Base-by-base conservation (phyloP, 176 grass and related monocot genomes). In the Eleusine indica region DNA sequence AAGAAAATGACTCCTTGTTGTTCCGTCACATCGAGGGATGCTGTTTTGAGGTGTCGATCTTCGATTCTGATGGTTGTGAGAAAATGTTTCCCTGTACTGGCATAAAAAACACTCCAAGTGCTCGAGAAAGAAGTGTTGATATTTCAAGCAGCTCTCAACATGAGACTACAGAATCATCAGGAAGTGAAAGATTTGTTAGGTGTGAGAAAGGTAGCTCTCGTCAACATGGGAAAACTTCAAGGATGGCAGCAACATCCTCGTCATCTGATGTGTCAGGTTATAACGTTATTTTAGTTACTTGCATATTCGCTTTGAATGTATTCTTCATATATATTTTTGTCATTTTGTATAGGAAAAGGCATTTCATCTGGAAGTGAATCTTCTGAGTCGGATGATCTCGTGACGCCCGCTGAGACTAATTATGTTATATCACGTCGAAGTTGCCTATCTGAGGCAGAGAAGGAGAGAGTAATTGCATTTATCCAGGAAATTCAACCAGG, bases 1-100 rank as follows among this genome's bases (percentile, higher is more conserved):
- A 75, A 70, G 67, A 90, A 32, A 86, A 81, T 52, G 73, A 89
- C 25, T 42, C 43, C 11, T 9, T 95, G 64, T 1, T 88, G 67
- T 95, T 95, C 38, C 73, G 61, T 7, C 74, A 84, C 9, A 32
- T 75, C 16, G 80, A 66, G 13, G 10, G 69, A 2, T 84, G 72
- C 13, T n/a, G 8, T 47, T 96, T 89, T 52, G 38, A 87, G 67
- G 86, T 85, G 49, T 13, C 64, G 60, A 88, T 92, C 21, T 64
- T 92, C 5, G 80, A 91, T 75, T 8, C 58, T 5, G 74, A 21
- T 29, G 83, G 71, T 11, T 80, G 72, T 28, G 80, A 91, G 82
- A 89, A 87, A 86, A 43, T 44, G 0, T 46, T 69, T 38, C 18
- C 79, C 1, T 76, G 80, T 86, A 21, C 63, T 44, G 66, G 77